phyloP scores from a whole-genome alignment of 257 asterid species.

The Solanum megistacrolobum region DNA sequence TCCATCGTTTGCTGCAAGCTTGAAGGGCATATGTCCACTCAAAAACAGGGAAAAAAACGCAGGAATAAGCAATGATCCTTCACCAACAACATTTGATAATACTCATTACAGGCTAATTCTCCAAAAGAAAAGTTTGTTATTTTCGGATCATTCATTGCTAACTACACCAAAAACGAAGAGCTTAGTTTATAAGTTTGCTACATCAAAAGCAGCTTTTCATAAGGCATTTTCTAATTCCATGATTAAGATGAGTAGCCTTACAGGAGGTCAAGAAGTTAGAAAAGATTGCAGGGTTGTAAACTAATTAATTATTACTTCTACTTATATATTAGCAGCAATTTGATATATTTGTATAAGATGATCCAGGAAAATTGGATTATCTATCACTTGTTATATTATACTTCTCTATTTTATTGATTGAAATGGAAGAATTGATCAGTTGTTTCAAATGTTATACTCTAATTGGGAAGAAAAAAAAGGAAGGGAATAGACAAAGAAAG shows the following conservation, averaged over 20 bases:
- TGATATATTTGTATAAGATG: background rate
- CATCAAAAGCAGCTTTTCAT: constrained; percentile 49
- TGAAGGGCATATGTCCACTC: constrained; percentile 43
- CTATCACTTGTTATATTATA: background rate
- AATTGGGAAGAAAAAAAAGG: background rate
- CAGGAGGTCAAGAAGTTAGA: constrained; percentile 74
- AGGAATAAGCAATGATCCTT: constrained; percentile 61
- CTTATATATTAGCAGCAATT: background rate
- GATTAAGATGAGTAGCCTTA: constrained; percentile 85
- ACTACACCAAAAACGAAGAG: constrained; percentile 32
- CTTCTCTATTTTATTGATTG: background rate
- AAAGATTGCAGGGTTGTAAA: constrained; percentile 68
- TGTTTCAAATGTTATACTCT: background rate
- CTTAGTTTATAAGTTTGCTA: constrained; percentile 51
- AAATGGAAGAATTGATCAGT: background rate
- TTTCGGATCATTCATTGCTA: constrained; percentile 68
- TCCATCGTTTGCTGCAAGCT: constrained; percentile 45
- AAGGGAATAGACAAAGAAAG: background rate
- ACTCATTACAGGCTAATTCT: constrained; percentile 52
- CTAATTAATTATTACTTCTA: constrained; percentile 2
- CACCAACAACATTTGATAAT: constrained; percentile 64
- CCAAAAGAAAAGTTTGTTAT: constrained; percentile 41
- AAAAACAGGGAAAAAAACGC: constrained; percentile 42
- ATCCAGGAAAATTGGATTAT: background rate
- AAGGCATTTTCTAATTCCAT: constrained; percentile 56